A percentile compares a stretch with the other conserved stretches of the same genome.
phyloP scores from a whole-genome alignment of 495 filamentous ascomycete species.

The Daldinia decipiens region DNA sequence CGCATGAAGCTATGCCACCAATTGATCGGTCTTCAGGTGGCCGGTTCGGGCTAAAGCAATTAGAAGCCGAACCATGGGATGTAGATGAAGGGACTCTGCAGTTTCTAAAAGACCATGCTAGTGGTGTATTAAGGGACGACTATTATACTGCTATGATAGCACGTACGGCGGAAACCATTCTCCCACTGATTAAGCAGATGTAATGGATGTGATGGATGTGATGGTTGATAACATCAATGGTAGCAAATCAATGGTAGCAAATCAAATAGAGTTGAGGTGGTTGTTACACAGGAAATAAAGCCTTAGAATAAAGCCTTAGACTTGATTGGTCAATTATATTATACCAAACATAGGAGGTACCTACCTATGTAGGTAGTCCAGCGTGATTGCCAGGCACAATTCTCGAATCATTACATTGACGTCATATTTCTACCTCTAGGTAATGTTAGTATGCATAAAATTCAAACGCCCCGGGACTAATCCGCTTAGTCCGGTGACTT shows the following conservation, averaged over 20 bases:
- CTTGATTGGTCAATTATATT: too few species aligned
- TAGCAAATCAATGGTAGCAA: too few species aligned
- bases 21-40: conserved; percentile 42
- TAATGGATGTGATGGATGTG: too few species aligned
- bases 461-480: background rate
- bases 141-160: conserved; percentile 44
- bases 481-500: background rate
- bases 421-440: too few species aligned
- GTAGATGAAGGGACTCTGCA: conserved; percentile 38
- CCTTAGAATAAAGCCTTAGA: too few species aligned
- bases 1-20: conserved; percentile 45
- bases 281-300: too few species aligned
- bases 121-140: conserved; percentile 43
- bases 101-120: conserved; percentile 47
- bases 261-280: too few species aligned
- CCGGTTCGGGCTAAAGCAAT: conserved; percentile 28
- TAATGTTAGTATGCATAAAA: background rate
- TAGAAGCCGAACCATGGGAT: conserved; percentile 36
- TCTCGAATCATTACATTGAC: too few species aligned
- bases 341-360: too few species aligned
- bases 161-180: conserved; percentile 37
- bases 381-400: too few species aligned
- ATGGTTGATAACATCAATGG: too few species aligned
- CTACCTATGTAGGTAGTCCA: too few species aligned
- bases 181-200: conserved; percentile 33